Percentiles rank a stretch among this genome's conserved stretches.
Evolutionary conservation across 1,139 yeast genomes (phyloP).

Genomic region (Hansenula sp.): DNA sequence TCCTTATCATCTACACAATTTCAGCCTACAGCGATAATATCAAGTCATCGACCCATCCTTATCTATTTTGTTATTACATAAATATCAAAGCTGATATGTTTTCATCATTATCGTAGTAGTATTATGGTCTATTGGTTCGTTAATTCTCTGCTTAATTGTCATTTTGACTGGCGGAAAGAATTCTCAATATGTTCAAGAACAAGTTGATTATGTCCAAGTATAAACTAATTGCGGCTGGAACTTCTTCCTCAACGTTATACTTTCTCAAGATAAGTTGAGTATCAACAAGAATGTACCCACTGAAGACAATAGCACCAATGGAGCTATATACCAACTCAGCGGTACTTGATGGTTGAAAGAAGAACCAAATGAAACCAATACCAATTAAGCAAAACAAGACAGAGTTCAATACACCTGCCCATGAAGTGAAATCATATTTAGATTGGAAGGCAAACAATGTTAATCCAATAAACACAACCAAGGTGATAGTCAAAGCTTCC

Average conservation of each 20-base stretch:
- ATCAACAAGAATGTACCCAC: slow-evolving; percentile 72
- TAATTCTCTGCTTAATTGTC: slow-evolving; percentile 18
- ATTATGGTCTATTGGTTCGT: too few relatives aligned
- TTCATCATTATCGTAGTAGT: too few relatives aligned
- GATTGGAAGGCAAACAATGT: slow-evolving; percentile 78
- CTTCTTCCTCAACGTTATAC: slow-evolving; percentile 81
- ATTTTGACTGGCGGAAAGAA: slow-evolving; percentile 47
- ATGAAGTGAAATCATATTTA: slow-evolving; percentile 73
- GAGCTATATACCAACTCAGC: slow-evolving; percentile 65
- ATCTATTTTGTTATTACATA: too few relatives aligned
- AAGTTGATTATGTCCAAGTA: slow-evolving; percentile 81
- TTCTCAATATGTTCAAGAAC: slow-evolving; percentile 71
- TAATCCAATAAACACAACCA: slow-evolving; percentile 68
- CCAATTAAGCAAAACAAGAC: slow-evolving; percentile 70
- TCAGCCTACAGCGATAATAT: too few relatives aligned
- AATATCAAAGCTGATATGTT: too few relatives aligned
- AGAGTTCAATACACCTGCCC: slow-evolving; percentile 63
- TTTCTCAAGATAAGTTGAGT: slow-evolving; percentile 80
- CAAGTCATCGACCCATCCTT: too few relatives aligned
- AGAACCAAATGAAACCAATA: slow-evolving; percentile 64
- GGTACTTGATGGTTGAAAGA: slow-evolving; percentile 56
- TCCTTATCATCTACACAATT: too few relatives aligned
- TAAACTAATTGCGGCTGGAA: slow-evolving; percentile 71
- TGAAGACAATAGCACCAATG: slow-evolving; percentile 71
- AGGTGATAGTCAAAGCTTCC: slow-evolving; percentile 69